A percentile compares a stretch with the other conserved stretches of the same genome.
Conservation (phyloP, 176 grass and related monocot species). For the Eremochloa ophiuroides region DNA sequence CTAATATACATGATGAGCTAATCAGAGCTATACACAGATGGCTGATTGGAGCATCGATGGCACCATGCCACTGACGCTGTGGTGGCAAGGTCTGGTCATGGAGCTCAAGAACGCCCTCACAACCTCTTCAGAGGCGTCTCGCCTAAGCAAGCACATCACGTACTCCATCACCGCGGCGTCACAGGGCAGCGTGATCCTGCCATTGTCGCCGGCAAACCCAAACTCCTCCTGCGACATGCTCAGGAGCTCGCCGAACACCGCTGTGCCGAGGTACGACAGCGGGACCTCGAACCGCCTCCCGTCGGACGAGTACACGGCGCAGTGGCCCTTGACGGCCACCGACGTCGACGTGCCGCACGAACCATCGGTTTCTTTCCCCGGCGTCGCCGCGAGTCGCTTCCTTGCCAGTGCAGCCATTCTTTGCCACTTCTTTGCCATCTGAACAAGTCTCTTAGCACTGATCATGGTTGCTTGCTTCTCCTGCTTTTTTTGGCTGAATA, state of each 20-base stretch:
- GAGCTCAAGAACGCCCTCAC: constrained; percentile 48
- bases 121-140: constrained; percentile 34
- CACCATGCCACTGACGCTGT: background rate
- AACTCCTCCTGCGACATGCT: constrained; percentile 25
- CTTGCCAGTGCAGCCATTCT: constrained; percentile 22
- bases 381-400: background rate
- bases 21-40: background rate
- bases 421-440: constrained; percentile 46
- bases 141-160: constrained; percentile 32
- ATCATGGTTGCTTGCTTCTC: constrained; percentile 21
- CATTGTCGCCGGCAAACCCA: constrained; percentile 5
- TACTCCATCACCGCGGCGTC: constrained; percentile 46
- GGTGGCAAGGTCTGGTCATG: constrained; percentile 26
- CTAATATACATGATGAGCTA: background rate
- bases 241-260: constrained; percentile 25
- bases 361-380: background rate
- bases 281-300: constrained; percentile 23
- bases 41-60: background rate
- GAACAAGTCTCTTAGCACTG: constrained; percentile 36
- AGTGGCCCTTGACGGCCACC: constrained; percentile 18
- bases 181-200: constrained; percentile 49
- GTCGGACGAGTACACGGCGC: constrained; percentile 22
- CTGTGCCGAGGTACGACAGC: background rate
- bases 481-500: background rate
- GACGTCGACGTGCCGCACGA: background rate